Percentiles rank a stretch among this genome's conserved stretches.
Evolutionary conservation across 306 rosid genomes (phyloP).

Genomic region (Trifolium repens): DNA sequence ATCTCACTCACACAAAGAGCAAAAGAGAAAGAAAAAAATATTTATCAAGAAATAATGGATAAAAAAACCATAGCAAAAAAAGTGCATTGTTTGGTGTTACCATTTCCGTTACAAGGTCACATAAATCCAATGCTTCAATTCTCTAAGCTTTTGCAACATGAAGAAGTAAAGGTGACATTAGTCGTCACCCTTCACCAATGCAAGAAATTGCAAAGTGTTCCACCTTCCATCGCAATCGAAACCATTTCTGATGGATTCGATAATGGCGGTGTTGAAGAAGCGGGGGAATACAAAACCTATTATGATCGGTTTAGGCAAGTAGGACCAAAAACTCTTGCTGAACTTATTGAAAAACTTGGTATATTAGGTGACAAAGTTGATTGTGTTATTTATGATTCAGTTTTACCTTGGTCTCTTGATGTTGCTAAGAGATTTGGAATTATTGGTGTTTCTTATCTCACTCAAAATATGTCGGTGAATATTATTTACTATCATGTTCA

Average conservation of each 20-base stretch:
- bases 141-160: constrained; percentile 29
- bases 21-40: neutral
- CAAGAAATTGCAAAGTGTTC: constrained; percentile 3
- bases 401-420: constrained; percentile 49
- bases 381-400: constrained; percentile 48
- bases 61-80: neutral
- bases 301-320: constrained; percentile 7
- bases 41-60: neutral
- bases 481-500: constrained; percentile 42
- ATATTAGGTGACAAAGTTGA: constrained; percentile 20
- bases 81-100: constrained; percentile 40
- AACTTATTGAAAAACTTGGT: constrained; percentile 36
- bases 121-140: constrained; percentile 35
- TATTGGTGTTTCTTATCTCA: constrained; percentile 37
- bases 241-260: constrained; percentile 56
- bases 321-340: constrained; percentile 31
- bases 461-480: constrained; percentile 46
- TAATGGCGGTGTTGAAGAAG: neutral
- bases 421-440: constrained; percentile 50
- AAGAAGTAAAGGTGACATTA: constrained; percentile 43
- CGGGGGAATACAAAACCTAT: neutral
- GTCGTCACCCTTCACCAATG: constrained; percentile 36
- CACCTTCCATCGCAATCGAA: constrained; percentile 34
- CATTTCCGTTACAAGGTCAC: constrained; percentile 51
- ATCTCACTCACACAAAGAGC: no score